phyloP scores from a whole-genome alignment of 495 filamentous ascomycete genomes.

The Xylaria venustula region DNA sequence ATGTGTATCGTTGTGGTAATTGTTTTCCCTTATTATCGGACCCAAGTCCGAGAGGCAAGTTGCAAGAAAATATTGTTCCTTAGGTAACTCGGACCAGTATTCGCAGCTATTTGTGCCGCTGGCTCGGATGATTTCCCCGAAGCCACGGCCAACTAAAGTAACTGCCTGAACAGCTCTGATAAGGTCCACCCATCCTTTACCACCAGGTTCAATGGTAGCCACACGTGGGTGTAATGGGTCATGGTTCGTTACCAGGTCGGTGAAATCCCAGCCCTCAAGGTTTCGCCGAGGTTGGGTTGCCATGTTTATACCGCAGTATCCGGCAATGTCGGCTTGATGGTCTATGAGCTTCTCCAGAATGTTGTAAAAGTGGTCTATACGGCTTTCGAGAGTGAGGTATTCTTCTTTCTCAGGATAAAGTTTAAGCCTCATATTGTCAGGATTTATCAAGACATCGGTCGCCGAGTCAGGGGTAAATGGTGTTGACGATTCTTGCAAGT shows the following conservation, averaged over 20 bases:
- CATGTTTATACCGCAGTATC: conserved; percentile 4
- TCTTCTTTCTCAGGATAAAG: conserved; percentile 17
- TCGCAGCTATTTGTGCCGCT: conserved; percentile 10
- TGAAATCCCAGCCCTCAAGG: conserved; percentile 29
- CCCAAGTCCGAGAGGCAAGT: conserved; percentile 21
- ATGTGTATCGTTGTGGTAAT: conserved; percentile 15
- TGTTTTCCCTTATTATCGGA: conserved; percentile 20
- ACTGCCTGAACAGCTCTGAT: conserved; percentile 23
- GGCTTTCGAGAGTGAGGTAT: conserved; percentile 36
- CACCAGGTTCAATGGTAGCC: conserved; percentile 20
- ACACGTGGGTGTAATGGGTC: conserved; percentile 22
- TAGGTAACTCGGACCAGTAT: conserved; percentile 18
- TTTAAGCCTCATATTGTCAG: conserved; percentile 20
- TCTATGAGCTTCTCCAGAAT: conserved; percentile 33
- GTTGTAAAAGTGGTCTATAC: conserved; percentile 23
- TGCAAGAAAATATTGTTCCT: conserved; percentile 24
- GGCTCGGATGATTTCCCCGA: conserved; percentile 33
- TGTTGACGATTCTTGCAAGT: neutral
- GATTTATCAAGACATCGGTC: conserved; percentile 17
- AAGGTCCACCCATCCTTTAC: conserved; percentile 37
- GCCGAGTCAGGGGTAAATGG: conserved; percentile 10
- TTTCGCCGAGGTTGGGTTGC: conserved; percentile 15
- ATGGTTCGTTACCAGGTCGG: conserved; percentile 18
- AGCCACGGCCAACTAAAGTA: conserved; percentile 32
- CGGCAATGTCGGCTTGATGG: conserved; percentile 20